These are phyloP conservation scores for Aspergillus wentii DNA, from an alignment of 495 filamentous ascomycete species.

Conservation along the genomic window DNA sequence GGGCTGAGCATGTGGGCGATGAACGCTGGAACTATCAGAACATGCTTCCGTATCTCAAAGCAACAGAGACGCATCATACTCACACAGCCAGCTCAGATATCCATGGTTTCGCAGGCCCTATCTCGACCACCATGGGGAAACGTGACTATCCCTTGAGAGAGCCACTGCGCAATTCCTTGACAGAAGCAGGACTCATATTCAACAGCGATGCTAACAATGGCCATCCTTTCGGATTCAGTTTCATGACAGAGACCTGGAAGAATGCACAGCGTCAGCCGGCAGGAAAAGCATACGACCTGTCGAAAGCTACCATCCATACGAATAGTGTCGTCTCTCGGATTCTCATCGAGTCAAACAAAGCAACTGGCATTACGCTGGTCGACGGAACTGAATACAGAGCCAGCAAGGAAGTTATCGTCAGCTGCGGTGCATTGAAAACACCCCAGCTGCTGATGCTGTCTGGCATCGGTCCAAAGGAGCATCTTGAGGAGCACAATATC, in stretches of 20 bases:
- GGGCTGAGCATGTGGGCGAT: conserved; percentile 51
- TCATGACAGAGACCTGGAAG: conserved; percentile 21
- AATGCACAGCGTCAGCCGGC: conserved; percentile 10
- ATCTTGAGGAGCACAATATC: conserved; percentile 31
- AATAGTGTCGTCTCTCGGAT: conserved; percentile 10
- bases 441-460: conserved; percentile 38
- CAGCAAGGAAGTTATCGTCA: conserved; percentile 43
- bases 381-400: conserved; percentile 20
- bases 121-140: conserved; percentile 22
- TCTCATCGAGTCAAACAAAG: conserved; percentile 13
- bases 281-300: background rate
- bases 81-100: conserved; percentile 38
- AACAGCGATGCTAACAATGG: conserved; percentile 37
- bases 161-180: conserved; percentile 31
- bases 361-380: conserved; percentile 33
- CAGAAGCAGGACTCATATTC: no score
- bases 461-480: conserved; percentile 24
- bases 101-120: conserved; percentile 25
- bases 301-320: conserved; percentile 5
- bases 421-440: conserved; percentile 41
- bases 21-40: conserved; percentile 40
- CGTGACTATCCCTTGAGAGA: conserved; percentile 9
- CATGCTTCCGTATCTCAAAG: conserved; percentile 45
- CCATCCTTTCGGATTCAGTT: conserved; percentile 24
- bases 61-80: conserved; percentile 37